Conservation (phyloP, 192 early-diverging fungal genomes). For the Mortierella alpina region DNA sequence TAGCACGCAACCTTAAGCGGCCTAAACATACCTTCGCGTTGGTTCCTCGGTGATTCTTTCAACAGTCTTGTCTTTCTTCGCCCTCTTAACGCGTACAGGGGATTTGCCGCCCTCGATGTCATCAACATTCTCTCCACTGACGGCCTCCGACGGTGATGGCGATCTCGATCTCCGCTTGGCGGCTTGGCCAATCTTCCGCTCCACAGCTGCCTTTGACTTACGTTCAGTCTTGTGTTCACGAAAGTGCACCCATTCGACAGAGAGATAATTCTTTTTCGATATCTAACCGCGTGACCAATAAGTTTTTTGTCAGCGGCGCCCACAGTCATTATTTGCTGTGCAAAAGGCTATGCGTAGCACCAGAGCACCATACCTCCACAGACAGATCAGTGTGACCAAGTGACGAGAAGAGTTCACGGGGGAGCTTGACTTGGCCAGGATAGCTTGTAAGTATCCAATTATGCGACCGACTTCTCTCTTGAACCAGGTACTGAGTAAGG, state of each 20-base stretch:
- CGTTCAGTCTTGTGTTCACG: slow-evolving; percentile 39
- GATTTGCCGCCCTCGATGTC: not conserved
- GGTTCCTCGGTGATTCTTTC: slow-evolving; percentile 25
- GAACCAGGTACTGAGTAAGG: slow-evolving; percentile 82
- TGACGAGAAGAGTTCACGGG: slow-evolving; percentile 73
- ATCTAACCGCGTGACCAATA: slow-evolving; percentile 16
- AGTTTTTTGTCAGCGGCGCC: not conserved
- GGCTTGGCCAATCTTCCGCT: slow-evolving; percentile 49
- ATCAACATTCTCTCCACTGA: slow-evolving; percentile 5
- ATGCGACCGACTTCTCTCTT: slow-evolving; percentile 74
- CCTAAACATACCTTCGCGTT: slow-evolving; percentile 27
- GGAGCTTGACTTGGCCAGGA: slow-evolving; percentile 74
- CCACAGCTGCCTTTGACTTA: slow-evolving; percentile 9
- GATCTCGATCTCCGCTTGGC: slow-evolving; percentile 44
- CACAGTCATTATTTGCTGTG: not conserved
- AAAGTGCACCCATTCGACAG: slow-evolving; percentile 27
- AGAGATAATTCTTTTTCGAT: slow-evolving; percentile 47
- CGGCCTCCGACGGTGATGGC: slow-evolving; percentile 17
- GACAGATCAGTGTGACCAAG: slow-evolving; percentile 52
- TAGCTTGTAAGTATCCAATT: slow-evolving; percentile 87
- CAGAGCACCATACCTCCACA: slow-evolving; percentile 42
- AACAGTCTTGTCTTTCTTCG: slow-evolving; percentile 26
- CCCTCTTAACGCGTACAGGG: slow-evolving; percentile 9
- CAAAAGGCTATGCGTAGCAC: not conserved
- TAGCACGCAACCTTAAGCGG: not conserved